These are phyloP conservation scores for Tripterygium wilfordii DNA, from an alignment of 177 flowering plant genomes.

Conservation along the genomic window DNA sequence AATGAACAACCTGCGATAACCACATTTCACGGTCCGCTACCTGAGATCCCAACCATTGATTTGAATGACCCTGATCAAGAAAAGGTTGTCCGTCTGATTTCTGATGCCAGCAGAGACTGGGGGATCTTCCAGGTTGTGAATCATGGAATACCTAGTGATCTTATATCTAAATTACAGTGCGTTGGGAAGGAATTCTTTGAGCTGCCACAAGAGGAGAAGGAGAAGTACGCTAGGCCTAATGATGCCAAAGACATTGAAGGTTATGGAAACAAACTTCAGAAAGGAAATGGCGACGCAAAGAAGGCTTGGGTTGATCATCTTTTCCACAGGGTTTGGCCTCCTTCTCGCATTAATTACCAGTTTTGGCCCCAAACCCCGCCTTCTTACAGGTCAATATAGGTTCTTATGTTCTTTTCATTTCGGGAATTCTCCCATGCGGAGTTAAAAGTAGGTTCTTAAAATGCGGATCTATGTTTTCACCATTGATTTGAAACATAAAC, in stretches of 20 bases:
- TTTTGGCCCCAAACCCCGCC: slow-evolving; percentile 77
- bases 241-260: slow-evolving; percentile 35
- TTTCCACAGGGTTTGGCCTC: slow-evolving; percentile 78
- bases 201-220: slow-evolving; percentile 49
- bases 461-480: too few species aligned
- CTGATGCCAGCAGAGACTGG: slow-evolving; percentile 37
- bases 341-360: slow-evolving; percentile 42
- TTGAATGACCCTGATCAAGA: slow-evolving; percentile 25
- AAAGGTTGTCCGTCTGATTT: slow-evolving; percentile 14
- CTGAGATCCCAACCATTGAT: slow-evolving; percentile 42
- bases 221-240: slow-evolving; percentile 27
- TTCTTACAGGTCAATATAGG: slow-evolving; percentile 49
- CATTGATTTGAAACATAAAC: too few species aligned
- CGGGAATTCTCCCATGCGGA: too few species aligned
- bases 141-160: slow-evolving; percentile 43
- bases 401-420: not conserved
- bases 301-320: slow-evolving; percentile 76
- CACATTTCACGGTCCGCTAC: slow-evolving; percentile 35
- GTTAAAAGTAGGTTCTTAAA: not conserved
- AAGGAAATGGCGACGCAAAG: slow-evolving; percentile 54
- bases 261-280: slow-evolving; percentile 46
- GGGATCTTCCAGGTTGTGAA: slow-evolving; percentile 56
- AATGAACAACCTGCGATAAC: slow-evolving; percentile 42
- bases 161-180: slow-evolving; percentile 25
- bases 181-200: slow-evolving; percentile 51